Evolutionary conservation across 257 asterid species (phyloP), one percentile per base, ranked within the genome.

Genomic region (Fraxinus cuspidata): DNA sequence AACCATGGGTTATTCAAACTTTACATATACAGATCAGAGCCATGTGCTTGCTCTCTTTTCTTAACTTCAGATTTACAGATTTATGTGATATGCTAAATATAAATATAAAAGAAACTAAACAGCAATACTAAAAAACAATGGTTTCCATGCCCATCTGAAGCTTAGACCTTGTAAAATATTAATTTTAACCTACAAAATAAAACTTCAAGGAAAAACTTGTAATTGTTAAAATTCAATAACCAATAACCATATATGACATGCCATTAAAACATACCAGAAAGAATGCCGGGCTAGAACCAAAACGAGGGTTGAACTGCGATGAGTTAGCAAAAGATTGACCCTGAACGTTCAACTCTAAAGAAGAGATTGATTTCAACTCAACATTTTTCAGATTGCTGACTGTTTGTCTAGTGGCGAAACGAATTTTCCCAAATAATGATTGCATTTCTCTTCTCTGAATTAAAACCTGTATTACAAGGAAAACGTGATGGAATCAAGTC

Each of bases 341-440:
- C 66, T 49, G 37, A 42, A 64, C 68, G 73, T 32, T 76, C 72
- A 82, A 75, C 16, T 85, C 83, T 16, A 71, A 51, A 37, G 77
- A 76, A 7, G 67, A 53, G 40, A 81, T 38, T 60, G 58, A 70
- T 32, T 66, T 47, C 2, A 60, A 37, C 7, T 86, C 85, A 47
- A 40, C 78, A 71, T 70, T 77, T 75, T 74, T 90, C 84, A 88
- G 77, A 71, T 77, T 76, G 70, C 15, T 78, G 79, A 80, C 34
- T 4, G 87, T 49, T 70, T 78, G 88, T 76, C 82, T 88, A 74
- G 88, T 68, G 27, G 81, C 76, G 21, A 77, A 71, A 25, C 87
- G 87, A 40, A 87, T 76, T 73, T 84, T 86, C 10, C 91, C 86
- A 76, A 66, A 83, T 21, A 88, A 70, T 40, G 95, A 87, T 51